phyloP scores from a whole-genome alignment of 2,329 filamentous ascomycete species.

The Fusarium chuoi region DNA sequence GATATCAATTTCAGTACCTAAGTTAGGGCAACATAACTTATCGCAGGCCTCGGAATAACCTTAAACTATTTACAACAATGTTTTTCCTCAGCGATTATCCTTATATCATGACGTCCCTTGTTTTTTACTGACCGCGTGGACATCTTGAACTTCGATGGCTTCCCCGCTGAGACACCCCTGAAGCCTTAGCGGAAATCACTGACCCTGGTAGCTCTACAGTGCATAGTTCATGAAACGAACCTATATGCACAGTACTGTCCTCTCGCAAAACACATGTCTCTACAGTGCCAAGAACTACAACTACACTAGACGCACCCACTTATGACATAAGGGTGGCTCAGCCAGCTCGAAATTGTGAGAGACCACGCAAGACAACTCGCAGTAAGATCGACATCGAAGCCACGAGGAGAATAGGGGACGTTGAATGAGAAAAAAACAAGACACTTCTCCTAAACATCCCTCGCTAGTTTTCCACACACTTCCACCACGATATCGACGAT shows the following conservation, averaged over 20 bases:
- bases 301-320: slow-evolving; percentile 21
- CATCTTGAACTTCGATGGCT: slow-evolving; percentile 27
- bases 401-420: slow-evolving; percentile 45
- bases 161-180: slow-evolving; percentile 40
- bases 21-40: not conserved
- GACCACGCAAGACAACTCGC: slow-evolving; percentile 45
- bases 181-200: slow-evolving; percentile 25
- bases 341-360: slow-evolving; percentile 46
- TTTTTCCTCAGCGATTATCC: not conserved
- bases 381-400: slow-evolving; percentile 42
- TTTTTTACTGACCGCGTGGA: slow-evolving; percentile 16
- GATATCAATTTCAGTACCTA: not conserved
- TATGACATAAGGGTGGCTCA: slow-evolving; percentile 48
- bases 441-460: slow-evolving; percentile 25
- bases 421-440: slow-evolving; percentile 31
- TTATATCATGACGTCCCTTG: not conserved
- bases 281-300: slow-evolving; percentile 28
- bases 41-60: not conserved
- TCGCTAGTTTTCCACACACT: slow-evolving; percentile 12
- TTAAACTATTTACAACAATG: not conserved
- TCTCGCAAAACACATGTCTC: not conserved
- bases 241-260: slow-evolving; percentile 6
- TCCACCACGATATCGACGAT: slow-evolving; percentile 4
- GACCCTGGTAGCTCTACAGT: slow-evolving; percentile 29
- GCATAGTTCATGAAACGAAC: not conserved